Percentiles rank a stretch among this genome's conserved stretches.
Evolutionary conservation across 345 rosid species (phyloP).

Genomic region (Rhodomyrtus tomentosa): DNA sequence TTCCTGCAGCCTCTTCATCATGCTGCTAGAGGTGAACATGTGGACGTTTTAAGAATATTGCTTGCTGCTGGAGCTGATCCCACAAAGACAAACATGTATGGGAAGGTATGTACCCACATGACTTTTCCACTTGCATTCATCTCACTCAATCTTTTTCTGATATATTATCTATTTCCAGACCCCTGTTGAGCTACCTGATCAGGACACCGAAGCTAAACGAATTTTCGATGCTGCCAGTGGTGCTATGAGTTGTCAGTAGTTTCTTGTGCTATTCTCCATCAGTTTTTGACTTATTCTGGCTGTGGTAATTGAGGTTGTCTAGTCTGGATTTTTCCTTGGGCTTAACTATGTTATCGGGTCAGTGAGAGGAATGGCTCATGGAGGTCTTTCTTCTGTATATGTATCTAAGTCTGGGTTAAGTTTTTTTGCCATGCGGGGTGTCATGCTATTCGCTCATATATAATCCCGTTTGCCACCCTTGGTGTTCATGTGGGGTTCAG

Average conservation of each 20-base stretch:
- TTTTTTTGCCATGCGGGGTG: neutral
- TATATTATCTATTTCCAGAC: neutral
- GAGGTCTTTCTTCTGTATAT: neutral
- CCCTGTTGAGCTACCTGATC: slow-evolving; percentile 8
- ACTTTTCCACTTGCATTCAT: neutral
- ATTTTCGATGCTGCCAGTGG: slow-evolving; percentile 1
- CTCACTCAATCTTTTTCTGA: neutral
- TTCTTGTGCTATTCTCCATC: neutral
- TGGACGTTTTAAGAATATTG: slow-evolving; percentile 50
- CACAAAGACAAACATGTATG: slow-evolving; percentile 37
- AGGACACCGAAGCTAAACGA: slow-evolving; percentile 3
- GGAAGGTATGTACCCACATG: slow-evolving; percentile 41
- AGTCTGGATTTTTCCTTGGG: neutral
- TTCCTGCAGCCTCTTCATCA: slow-evolving; percentile 79
- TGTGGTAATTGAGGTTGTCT: neutral
- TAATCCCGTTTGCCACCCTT: neutral
- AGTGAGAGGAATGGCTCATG: neutral
- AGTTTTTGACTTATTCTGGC: neutral
- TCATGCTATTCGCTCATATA: neutral
- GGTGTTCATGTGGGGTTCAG: neutral
- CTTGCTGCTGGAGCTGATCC: slow-evolving; percentile 64
- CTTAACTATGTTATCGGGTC: neutral
- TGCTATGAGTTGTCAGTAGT: slow-evolving; percentile 3
- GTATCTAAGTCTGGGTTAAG: neutral
- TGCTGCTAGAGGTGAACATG: slow-evolving; percentile 91